Evolutionary conservation across 2,329 filamentous ascomycete species (phyloP).

Genomic region (Penicillium vulpinum): DNA sequence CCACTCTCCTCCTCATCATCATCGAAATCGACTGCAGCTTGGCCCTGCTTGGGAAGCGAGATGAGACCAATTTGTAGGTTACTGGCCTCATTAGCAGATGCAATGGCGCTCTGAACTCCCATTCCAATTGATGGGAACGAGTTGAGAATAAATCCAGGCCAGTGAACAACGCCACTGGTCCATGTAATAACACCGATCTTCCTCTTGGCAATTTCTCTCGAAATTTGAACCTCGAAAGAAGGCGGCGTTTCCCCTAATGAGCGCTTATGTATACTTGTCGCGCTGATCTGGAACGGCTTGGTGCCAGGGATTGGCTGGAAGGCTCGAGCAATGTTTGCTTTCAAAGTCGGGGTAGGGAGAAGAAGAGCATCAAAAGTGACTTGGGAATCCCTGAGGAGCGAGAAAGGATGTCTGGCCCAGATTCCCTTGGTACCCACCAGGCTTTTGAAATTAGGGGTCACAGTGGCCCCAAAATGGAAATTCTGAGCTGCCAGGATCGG

Average conservation of each 20-base stretch:
- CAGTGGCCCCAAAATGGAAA: slow-evolving; percentile 36
- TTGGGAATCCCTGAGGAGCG: slow-evolving; percentile 34
- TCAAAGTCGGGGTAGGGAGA: slow-evolving; percentile 34
- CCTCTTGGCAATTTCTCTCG: slow-evolving; percentile 32
- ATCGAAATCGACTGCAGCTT: slow-evolving; percentile 18
- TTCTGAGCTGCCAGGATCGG: slow-evolving; percentile 28
- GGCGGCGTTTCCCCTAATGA: slow-evolving; percentile 32
- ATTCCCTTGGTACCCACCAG: slow-evolving; percentile 30
- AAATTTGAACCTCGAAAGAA: slow-evolving; percentile 32
- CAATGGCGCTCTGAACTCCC: slow-evolving; percentile 21
- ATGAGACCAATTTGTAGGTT: slow-evolving; percentile 38
- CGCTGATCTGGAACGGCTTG: slow-evolving; percentile 34
- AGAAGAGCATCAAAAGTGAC: slow-evolving; percentile 30
- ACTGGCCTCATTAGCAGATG: slow-evolving; percentile 25
- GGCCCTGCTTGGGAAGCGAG: slow-evolving; percentile 26
- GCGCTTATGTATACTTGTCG: slow-evolving; percentile 31
- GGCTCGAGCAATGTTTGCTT: slow-evolving; percentile 31
- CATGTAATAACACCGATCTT: slow-evolving; percentile 37
- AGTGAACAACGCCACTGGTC: slow-evolving; percentile 40
- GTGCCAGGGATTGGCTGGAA: slow-evolving; percentile 35
- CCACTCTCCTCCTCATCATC: slow-evolving; percentile 27
- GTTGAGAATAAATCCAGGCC: slow-evolving; percentile 34
- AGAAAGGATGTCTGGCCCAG: slow-evolving; percentile 30
- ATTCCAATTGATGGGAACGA: slow-evolving; percentile 27
- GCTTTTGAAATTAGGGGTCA: slow-evolving; percentile 32